Evolutionary conservation across 129 eudicot genomes (phyloP), one percentile per base, ranked within the genome.

Genomic region (Mikania micrantha): DNA sequence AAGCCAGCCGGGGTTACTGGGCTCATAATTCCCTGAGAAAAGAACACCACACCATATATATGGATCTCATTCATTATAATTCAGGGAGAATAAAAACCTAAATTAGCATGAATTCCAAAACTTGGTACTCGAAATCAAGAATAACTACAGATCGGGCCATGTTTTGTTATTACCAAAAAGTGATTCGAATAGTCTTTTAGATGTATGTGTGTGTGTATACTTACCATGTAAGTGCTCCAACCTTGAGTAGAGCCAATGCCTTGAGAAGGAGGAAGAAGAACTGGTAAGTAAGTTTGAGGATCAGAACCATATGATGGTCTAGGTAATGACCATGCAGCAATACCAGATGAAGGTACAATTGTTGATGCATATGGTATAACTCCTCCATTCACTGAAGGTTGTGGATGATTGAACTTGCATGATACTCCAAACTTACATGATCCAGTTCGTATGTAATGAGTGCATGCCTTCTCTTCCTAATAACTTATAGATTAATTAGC

Each of bases 351-450:
- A 68, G 91, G 85, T 68, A 74, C 60, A 54, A 73, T 36, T 25
- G 80, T 47, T 1, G 88, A 49, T 50, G 85, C 81, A 66, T 76
- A 74, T 17, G 62, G 54, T 48, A 48, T 42, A 39, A 28, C 31
- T 12, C 81, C 56, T 70, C 80, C 84, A 48, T 74, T 73, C 5
- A 82, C 32, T 16, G 84, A 60, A 11, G 84, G 95, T 47, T 81
- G 90, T 20, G 97, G 95, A 72, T 91, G 97, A 77, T 91, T 75
- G 24, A 85, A 91, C 78, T 91, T 87, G 85, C 97, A 91, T 28
- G 79, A 78, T 41, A 68, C 73, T 78, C 97, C 95, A 83, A 80
- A 91, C 79, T 91, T 91, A 83, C 97, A 91, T 1, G 65, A 66
- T 35, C 88, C 89, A 16, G 87, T 91, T 31, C 87, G 77, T 81